phyloP scores from a whole-genome alignment of 192 early-diverging fungal species.

The Linnemannia elongata region DNA sequence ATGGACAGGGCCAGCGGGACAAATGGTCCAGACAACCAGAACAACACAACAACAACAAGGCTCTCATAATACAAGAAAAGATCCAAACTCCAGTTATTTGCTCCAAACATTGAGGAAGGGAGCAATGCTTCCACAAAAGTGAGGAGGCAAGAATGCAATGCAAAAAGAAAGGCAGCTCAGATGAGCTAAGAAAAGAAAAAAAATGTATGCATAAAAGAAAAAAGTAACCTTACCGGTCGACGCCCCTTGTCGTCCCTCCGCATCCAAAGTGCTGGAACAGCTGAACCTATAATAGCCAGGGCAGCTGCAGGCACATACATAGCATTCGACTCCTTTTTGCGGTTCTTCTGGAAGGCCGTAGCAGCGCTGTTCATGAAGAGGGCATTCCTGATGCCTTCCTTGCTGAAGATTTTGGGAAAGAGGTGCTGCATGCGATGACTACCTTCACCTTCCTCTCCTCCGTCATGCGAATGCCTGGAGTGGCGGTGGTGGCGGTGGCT shows the following conservation, averaged over 20 bases:
- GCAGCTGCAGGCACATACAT: slow-evolving; percentile 9
- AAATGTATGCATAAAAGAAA: background rate
- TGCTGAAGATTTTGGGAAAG: slow-evolving; percentile 46
- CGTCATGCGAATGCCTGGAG: background rate
- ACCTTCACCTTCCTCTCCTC: background rate
- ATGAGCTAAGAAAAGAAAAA: background rate
- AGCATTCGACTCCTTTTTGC: background rate
- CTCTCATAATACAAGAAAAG: background rate
- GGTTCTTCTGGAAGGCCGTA: slow-evolving; percentile 33
- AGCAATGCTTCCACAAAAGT: background rate
- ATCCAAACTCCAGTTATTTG: background rate
- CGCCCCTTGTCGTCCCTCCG: slow-evolving; percentile 54
- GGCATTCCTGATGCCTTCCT: slow-evolving; percentile 37
- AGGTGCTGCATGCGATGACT: background rate
- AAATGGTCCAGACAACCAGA: background rate
- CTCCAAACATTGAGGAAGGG: background rate
- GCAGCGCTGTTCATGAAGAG: slow-evolving; percentile 43
- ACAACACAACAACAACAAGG: background rate
- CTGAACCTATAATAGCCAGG: slow-evolving; percentile 23
- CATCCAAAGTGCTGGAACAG: slow-evolving; percentile 53
- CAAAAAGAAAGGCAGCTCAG: slow-evolving; percentile 13
- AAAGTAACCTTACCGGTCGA: slow-evolving; percentile 45
- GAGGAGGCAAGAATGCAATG: background rate
- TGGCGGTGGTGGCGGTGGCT: background rate
- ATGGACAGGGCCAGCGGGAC: background rate